Evolutionary conservation across 345 rosid genomes (phyloP), one percentile per base, ranked within the genome.

Genomic region (Erucastrum elatum): DNA sequence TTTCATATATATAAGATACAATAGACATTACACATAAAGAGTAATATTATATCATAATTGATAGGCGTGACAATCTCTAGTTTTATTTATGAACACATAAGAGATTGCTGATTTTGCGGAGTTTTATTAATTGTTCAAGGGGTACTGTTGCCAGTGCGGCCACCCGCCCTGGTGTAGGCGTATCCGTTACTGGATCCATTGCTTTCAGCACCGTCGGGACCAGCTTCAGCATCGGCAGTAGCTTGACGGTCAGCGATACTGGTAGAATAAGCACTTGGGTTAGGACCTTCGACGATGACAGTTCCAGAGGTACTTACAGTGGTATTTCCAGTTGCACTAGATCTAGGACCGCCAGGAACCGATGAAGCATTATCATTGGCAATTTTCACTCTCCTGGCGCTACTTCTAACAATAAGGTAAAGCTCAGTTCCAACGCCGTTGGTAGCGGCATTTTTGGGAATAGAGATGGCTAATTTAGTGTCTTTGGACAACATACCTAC

Each of bases 31-130:
- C 41, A 10, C 31, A n/a, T n/a, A 66, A 4, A 31, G 11, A 39
- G 60, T 75, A 75, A 15, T 17, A 55, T 5, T 6, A 46, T 33
- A 39, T 66, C 65, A 55, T 55, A 68, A 31, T 41, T 15, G 33
- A 2, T 29, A 76, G 31, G 59, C 1, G 10, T 30, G 35, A 29
- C 62, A 59, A 68, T 76, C 74, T 67, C 73, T 11, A 5, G 68
- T 75, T 59, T 67, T 75, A 75, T 67, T 75, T 58, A 67, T 66
- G 72, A 59, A 39, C 30, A 68, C 61, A 66, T 37, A 15, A 35
- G 66, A 75, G 72, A 66, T 75, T 75, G 59, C 27, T 27, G 72
- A 9, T 55, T 55, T 34, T 55, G 29, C 37, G 35, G 29, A 35
- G 13, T 26, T 53, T 58, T 58, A 58, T 17, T 25, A 26, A 58